Base-by-base conservation (phyloP, 495 filamentous ascomycete genomes). In the Rhizodiscina lignyota region DNA sequence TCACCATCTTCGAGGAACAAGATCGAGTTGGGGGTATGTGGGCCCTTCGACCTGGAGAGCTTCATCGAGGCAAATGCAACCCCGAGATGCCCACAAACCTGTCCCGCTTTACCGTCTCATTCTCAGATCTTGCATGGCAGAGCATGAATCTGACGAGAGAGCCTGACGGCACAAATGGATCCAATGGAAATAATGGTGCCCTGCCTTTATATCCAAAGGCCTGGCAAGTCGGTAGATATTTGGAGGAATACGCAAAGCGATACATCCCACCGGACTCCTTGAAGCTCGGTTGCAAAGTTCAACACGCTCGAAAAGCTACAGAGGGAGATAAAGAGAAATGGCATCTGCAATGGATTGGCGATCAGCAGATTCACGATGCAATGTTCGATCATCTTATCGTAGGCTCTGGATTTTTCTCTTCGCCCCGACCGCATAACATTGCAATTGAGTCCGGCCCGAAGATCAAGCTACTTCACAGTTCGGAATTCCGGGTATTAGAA, bases 41-140 rank as follows among this genome's bases (percentile, higher is more conserved):
- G 84, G 69, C 74, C 3, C 42, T 64, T 13, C 37, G 42, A 8
- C 57, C 42, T 22, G 52, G 54, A 5, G 63, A 69, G 19, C 22
- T 23, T 4, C 51, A 42, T 21, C 67, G 68, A 2, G 47, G 52
- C 12, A 45, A 86, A 6, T 41, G 41, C 22, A 66, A 77, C 39
- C 74, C 77, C 2, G 54, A 61, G 21, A 87, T 89, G 77, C 61
- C 65, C 4, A 77, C 79, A 2, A 94, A 94, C 54, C 69, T 83
- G 35, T 83, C 76, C 53, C 68, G 68, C 16, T 82, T 80, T 55
- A 80, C 77, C 0, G 77, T 86, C 26, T 63, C 70, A 27, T 89
- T 92, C 51, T 79, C 80, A 8, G 84, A 91, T 51, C 51, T 84
- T 4, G 66, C 76, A 12, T 86, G 82, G 80, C 56, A 62, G 15